Evolutionary conservation across 129 eudicot species (phyloP).

Genomic region (Kitagawia praeruptora): DNA sequence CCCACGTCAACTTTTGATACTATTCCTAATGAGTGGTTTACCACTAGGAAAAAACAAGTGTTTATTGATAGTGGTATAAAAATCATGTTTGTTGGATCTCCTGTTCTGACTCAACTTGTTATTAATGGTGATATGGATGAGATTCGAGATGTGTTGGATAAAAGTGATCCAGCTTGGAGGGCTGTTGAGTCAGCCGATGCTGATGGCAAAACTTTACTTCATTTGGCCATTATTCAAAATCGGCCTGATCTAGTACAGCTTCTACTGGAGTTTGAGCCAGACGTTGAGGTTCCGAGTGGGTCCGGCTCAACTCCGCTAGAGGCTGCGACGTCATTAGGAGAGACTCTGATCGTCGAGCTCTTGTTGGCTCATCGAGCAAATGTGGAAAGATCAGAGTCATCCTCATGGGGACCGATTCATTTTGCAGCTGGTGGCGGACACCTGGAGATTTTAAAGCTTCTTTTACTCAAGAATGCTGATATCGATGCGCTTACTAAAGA

Average conservation of each 20-base stretch:
- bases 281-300: conserved; percentile 39
- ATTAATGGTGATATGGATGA: conserved; percentile 44
- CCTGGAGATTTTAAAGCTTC: conserved; percentile 48
- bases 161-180: conserved; percentile 51
- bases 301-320: conserved; percentile 62
- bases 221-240: conserved; percentile 49
- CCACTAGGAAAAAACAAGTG: conserved; percentile 61
- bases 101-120: conserved; percentile 51
- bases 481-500: conserved; percentile 47
- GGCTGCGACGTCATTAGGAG: conserved; percentile 53
- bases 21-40: conserved; percentile 72
- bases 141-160: conserved; percentile 59
- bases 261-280: conserved; percentile 59
- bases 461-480: conserved; percentile 43
- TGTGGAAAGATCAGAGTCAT: conserved; percentile 37
- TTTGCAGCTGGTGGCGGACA: conserved; percentile 58
- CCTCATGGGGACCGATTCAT: conserved; percentile 62
- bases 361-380: conserved; percentile 49
- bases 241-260: conserved; percentile 66
- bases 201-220: conserved; percentile 63
- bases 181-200: conserved; percentile 51
- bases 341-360: conserved; percentile 59
- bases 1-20: conserved; percentile 39
- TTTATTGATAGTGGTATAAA: conserved; percentile 63
- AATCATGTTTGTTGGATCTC: conserved; percentile 71